Base-by-base conservation (phyloP, 2,329 filamentous ascomycete genomes). In the Aureobasidium uvarum region DNA sequence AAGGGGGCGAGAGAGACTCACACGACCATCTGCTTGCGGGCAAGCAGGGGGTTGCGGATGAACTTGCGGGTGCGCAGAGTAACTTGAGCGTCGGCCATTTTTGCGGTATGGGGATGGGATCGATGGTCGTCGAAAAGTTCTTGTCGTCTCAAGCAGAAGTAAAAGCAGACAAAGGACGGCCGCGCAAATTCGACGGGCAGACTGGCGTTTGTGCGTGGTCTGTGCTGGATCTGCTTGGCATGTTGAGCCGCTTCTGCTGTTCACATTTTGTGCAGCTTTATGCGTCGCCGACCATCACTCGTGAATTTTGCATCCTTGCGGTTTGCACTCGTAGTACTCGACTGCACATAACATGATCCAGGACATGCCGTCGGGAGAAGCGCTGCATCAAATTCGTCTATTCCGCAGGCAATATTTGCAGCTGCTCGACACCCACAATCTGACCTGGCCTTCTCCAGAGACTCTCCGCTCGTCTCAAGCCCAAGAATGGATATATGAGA, bases 1-100 rank as follows among this genome's bases (percentile, higher is more conserved):
- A 31, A 25, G 41, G 56, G 33, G 55, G 41, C 55, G 70, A 58
- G 10, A 58, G 10, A 54, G 67, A 77, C 75, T 72, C 72, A 97
- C 94, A 97, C 91, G 84, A 97, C 94, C 92, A 98, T 96, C 89
- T 98, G 94, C 88, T 96, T 96, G 82, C 94, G 91, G 81, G 90
- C 92, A 80, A 99, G 89, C 79, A 99, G 92, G 82, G 95, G 91
- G 89, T 99, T 99, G 86, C 93, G 92, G 85, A 98, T 96, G 91
- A 99, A 99, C 87, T 98, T 98, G 91, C 95, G 94, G 84, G 95
- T 99, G 86, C 95, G 81, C 78, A 83, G 75, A 71, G 81, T 83
- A 72, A 83, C 80, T 76, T 82, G 81, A 71, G 79, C 78, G 84
- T 93, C 90, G 84, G 93, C 90, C 94, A 97, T 96, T 82, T 83